phyloP scores from a whole-genome alignment of 1,284 basidiomycete species.

The Prillingera fragicola region DNA sequence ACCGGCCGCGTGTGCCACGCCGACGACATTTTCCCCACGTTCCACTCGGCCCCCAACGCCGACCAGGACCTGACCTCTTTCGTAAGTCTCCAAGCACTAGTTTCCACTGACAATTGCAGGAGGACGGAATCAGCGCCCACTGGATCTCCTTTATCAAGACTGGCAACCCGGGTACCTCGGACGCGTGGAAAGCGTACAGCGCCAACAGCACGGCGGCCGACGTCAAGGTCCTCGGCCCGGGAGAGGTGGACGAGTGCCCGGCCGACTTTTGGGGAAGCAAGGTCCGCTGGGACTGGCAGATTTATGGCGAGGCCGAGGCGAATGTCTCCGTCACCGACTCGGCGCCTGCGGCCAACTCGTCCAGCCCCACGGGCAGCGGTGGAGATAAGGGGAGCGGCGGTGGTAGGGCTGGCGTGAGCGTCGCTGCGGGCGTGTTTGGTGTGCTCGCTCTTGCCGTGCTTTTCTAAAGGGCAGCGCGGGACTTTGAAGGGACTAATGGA shows the following conservation, averaged over 20 bases:
- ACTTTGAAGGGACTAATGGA: no score
- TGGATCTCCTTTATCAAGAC: slow-evolving; percentile 37
- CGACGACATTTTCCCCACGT: slow-evolving; percentile 42
- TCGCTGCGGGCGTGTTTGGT: no score
- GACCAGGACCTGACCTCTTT: slow-evolving; percentile 3
- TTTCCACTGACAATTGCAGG: slow-evolving; percentile 6
- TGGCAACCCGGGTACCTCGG: slow-evolving; percentile 19
- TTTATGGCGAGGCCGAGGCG: no score
- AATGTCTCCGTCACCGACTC: no score
- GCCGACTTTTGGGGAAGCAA: slow-evolving; percentile 27
- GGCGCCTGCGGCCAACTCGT: no score
- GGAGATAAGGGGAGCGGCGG: no score
- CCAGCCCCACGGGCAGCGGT: no score
- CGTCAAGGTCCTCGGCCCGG: slow-evolving; percentile 21
- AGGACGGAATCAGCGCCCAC: slow-evolving; percentile 14
- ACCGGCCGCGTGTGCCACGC: slow-evolving; percentile 39
- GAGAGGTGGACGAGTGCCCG: slow-evolving; percentile 20
- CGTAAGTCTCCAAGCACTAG: slow-evolving; percentile 10
- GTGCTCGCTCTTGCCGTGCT: no score
- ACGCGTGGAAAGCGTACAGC: slow-evolving; percentile 12
- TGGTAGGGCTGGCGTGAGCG: no score
- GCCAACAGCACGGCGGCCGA: slow-evolving; percentile 5
- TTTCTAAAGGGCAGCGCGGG: no score
- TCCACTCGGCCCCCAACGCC: slow-evolving; percentile 19
- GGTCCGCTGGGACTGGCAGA: slow-evolving; percentile 33